A percentile compares a stretch with the other conserved stretches of the same genome.
Conservation (phyloP, 169 alveolate species). For the Eimeria acervulina region DNA sequence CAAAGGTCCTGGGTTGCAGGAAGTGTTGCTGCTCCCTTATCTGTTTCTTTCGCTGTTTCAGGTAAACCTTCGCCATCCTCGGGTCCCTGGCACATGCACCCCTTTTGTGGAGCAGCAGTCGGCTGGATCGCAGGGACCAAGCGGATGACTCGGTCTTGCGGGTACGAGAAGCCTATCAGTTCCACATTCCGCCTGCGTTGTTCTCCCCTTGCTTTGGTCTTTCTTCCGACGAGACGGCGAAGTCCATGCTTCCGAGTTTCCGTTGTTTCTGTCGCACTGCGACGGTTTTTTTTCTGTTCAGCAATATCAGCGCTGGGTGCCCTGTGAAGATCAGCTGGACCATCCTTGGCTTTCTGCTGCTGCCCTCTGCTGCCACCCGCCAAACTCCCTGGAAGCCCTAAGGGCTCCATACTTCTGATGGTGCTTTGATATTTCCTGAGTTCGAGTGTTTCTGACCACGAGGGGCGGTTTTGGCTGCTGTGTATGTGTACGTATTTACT, state of each 20-base stretch:
- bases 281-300: not conserved
- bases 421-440: not conserved
- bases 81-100: not conserved
- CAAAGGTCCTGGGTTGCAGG: not conserved
- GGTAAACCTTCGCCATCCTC: not conserved
- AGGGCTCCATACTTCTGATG: not conserved
- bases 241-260: not conserved
- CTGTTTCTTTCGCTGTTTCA: not conserved
- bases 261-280: not conserved
- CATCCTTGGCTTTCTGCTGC: not conserved
- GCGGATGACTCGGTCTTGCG: not conserved
- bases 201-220: not conserved
- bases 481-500: not conserved
- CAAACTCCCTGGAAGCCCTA: not conserved
- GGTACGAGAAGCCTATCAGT: not conserved
- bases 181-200: not conserved
- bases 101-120: not conserved
- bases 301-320: not conserved
- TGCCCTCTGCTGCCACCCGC: not conserved
- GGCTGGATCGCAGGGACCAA: constrained; percentile 9
- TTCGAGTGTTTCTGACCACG: not conserved
- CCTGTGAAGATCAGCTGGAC: not conserved
- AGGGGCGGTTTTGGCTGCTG: not conserved
- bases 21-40: not conserved
- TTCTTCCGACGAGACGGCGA: not conserved